Conservation (phyloP, 495 filamentous ascomycete genomes). For the Neurospora sp. region DNA sequence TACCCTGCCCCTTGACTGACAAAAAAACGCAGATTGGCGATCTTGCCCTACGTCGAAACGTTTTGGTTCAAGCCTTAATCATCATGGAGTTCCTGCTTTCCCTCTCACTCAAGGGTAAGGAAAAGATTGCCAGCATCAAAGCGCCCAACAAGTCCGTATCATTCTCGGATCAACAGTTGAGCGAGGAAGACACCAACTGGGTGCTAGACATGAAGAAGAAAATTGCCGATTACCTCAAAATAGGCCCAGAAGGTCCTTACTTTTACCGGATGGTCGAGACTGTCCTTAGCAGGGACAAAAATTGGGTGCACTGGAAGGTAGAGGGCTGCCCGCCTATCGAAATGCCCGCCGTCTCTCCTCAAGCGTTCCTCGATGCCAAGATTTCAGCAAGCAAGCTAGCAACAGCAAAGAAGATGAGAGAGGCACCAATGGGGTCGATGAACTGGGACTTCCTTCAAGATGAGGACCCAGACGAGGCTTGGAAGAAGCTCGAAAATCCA, state of each 20-base stretch:
- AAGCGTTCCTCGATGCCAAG: constrained; percentile 57
- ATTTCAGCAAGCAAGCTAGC: constrained; percentile 52
- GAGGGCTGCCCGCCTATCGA: constrained; percentile 86
- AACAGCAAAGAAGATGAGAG: constrained; percentile 53
- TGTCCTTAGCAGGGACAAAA: constrained; percentile 87
- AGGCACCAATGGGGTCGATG: constrained; percentile 58
- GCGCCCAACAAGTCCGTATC: constrained; percentile 73
- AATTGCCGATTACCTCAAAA: constrained; percentile 74
- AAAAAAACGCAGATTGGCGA: constrained; percentile 60
- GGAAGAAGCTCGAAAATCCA: constrained; percentile 39
- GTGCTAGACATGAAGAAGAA: constrained; percentile 55
- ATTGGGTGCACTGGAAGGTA: constrained; percentile 97
- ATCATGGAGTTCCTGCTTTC: constrained; percentile 87
- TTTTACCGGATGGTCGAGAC: constrained; percentile 96
- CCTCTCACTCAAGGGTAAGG: constrained; percentile 71
- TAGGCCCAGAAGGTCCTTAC: constrained; percentile 65
- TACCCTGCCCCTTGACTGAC: constrained; percentile 8
- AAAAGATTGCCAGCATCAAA: constrained; percentile 58
- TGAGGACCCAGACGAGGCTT: constrained; percentile 32
- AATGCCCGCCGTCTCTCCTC: constrained; percentile 52
- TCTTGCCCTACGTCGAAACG: constrained; percentile 83
- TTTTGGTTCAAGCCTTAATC: constrained; percentile 89
- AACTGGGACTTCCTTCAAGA: constrained; percentile 70
- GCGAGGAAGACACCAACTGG: constrained; percentile 82
- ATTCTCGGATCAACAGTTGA: constrained; percentile 62